Conservation (phyloP, 1,139 yeast genomes). For the Lodderomyces jiufengensis region DNA sequence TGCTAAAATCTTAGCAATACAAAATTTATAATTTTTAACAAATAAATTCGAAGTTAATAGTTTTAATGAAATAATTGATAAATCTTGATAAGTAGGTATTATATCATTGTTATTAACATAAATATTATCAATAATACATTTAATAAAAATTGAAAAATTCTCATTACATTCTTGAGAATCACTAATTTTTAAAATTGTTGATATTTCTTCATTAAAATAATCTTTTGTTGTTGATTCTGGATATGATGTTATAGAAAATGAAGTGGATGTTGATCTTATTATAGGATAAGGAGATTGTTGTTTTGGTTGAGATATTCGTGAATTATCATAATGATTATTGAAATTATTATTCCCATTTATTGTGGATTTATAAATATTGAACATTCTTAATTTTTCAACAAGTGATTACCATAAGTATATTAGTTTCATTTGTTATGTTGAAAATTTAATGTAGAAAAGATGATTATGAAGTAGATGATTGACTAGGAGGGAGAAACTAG, state of each 20-base stretch:
- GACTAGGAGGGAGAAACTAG: no score
- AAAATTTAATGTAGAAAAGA: no score
- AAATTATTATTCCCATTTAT: no score
- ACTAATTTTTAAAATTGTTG: constrained; percentile 30
- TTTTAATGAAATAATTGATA: constrained; percentile 35
- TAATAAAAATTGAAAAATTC: constrained; percentile 35
- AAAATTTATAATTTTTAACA: constrained; percentile 33
- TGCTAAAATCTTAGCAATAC: constrained; percentile 41
- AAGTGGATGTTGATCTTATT: constrained; percentile 2
- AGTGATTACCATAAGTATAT: no score
- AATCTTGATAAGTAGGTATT: constrained; percentile 15
- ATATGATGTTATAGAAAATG: constrained; percentile 2
- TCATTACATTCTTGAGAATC: constrained; percentile 41
- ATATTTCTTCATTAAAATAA: constrained; percentile 18
- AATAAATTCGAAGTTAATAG: constrained; percentile 40
- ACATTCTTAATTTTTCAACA: no score
- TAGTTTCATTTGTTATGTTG: no score
- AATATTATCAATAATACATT: constrained; percentile 32
- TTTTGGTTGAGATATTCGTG: no score
- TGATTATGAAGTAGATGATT: no score
- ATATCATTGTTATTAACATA: constrained; percentile 11
- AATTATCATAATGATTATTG: no score
- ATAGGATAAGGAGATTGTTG: background rate
- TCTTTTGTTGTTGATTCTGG: constrained; percentile 5
- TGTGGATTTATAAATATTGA: no score